phyloP scores from a whole-genome alignment of 108 stramenopile species.

The Conticribra guillardii region DNA sequence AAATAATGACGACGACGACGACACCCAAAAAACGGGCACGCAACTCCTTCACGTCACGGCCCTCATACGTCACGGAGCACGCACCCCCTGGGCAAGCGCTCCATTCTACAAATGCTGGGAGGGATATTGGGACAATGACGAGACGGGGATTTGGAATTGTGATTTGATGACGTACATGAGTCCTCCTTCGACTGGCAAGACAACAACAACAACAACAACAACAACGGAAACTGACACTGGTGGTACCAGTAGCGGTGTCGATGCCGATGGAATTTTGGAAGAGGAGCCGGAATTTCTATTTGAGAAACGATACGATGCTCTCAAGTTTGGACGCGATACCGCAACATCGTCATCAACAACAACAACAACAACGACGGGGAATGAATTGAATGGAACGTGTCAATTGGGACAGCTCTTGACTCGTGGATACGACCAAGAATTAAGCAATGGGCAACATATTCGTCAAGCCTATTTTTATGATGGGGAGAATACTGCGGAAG shows the following conservation, averaged over 20 bases:
- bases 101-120: conserved; percentile 60
- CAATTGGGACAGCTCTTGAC: conserved; percentile 83
- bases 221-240: too few relatives aligned
- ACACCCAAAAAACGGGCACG: conserved; percentile 14
- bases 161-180: conserved; percentile 62
- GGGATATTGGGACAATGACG: conserved; percentile 55
- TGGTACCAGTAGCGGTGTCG: too few relatives aligned
- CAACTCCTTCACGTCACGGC: conserved; percentile 76
- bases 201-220: too few relatives aligned
- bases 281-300: conserved; percentile 62
- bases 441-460: conserved; percentile 70
- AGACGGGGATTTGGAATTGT: conserved; percentile 74
- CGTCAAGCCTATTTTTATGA: conserved; percentile 77
- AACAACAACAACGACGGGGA: conserved; percentile 1
- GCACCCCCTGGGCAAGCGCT: conserved; percentile 62
- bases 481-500: conserved; percentile 32
- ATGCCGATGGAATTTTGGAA: conserved; percentile 14
- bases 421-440: conserved; percentile 83
- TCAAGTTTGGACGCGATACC: too few relatives aligned
- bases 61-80: conserved; percentile 80
- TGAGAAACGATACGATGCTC: conserved; percentile 76
- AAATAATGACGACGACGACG: not conserved
- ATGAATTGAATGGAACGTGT: conserved; percentile 84
- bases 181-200: conserved; percentile 46
- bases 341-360: not conserved